phyloP scores from a whole-genome alignment of 1,284 basidiomycete genomes.

The Vanrija sp. region DNA sequence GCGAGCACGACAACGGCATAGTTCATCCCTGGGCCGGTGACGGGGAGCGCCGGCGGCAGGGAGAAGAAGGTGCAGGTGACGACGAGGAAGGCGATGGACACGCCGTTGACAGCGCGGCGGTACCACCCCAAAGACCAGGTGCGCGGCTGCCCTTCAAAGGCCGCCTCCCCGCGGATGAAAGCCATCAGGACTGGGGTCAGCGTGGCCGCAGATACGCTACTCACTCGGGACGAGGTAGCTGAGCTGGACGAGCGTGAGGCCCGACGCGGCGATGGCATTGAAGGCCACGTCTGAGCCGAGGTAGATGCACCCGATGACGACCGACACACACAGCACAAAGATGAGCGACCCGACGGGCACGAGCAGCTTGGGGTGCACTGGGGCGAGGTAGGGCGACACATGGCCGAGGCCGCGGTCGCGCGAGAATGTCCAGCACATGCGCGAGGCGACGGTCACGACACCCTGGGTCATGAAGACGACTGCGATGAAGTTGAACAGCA shows the following conservation, averaged over 20 bases:
- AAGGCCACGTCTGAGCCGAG: constrained; percentile 51
- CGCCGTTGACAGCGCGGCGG: constrained; percentile 42
- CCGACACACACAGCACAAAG: constrained; percentile 42
- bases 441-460: constrained; percentile 23
- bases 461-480: constrained; percentile 20
- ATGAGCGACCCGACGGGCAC: constrained; percentile 24
- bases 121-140: constrained; percentile 39
- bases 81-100: constrained; percentile 46
- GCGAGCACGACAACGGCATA: constrained; percentile 47
- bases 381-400: background rate
- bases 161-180: constrained; percentile 48
- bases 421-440: constrained; percentile 8
- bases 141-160: constrained; percentile 38
- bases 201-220: background rate
- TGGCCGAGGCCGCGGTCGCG: constrained; percentile 5
- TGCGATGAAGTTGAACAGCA: constrained; percentile 22
- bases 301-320: constrained; percentile 38
- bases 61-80: constrained; percentile 53
- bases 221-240: constrained; percentile 42
- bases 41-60: constrained; percentile 52
- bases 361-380: constrained; percentile 13
- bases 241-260: constrained; percentile 25
- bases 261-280: constrained; percentile 24
- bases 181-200: constrained; percentile 37
- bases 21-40: constrained; percentile 49